phyloP scores from a whole-genome alignment of 2,329 filamentous ascomycete species.

The Clonostachys byssicola region DNA sequence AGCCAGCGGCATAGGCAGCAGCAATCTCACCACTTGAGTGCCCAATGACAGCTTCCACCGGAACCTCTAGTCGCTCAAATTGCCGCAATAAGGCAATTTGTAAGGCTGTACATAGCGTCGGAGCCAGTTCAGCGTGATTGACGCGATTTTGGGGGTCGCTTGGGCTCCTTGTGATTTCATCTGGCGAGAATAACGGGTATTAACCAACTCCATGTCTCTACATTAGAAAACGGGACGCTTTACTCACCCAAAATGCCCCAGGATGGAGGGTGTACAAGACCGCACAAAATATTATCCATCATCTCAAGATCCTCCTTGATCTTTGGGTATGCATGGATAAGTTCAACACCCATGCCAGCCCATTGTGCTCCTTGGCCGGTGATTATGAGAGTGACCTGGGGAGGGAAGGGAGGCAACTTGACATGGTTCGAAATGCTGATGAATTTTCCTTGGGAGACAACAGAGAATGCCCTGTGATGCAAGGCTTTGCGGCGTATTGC shows the following conservation, averaged over 20 bases:
- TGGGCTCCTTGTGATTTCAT: not conserved
- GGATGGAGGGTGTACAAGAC: not conserved
- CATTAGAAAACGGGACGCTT: too few species aligned
- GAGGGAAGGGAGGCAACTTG: not conserved
- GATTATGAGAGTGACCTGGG: not conserved
- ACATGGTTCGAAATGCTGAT: not conserved
- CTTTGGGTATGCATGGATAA: not conserved
- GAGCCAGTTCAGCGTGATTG: constrained; percentile 17
- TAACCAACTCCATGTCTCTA: too few species aligned
- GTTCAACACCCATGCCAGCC: not conserved
- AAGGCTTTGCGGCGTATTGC: not conserved
- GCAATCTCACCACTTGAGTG: constrained; percentile 43
- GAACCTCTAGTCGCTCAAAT: constrained; percentile 24
- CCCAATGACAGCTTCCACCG: constrained; percentile 30
- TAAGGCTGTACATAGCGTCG: constrained; percentile 35
- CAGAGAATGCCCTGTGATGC: not conserved
- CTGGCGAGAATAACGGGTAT: too few species aligned
- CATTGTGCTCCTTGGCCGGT: not conserved
- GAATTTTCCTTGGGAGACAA: not conserved
- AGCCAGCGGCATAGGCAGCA: constrained; percentile 32
- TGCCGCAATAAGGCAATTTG: constrained; percentile 36
- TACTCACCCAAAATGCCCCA: not conserved
- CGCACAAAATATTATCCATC: not conserved
- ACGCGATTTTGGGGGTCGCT: constrained; percentile 9
- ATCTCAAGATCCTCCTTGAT: not conserved